Evolutionary conservation across 140 eudicot genomes (phyloP).

Genomic region (Erigeron philadelphicus): DNA sequence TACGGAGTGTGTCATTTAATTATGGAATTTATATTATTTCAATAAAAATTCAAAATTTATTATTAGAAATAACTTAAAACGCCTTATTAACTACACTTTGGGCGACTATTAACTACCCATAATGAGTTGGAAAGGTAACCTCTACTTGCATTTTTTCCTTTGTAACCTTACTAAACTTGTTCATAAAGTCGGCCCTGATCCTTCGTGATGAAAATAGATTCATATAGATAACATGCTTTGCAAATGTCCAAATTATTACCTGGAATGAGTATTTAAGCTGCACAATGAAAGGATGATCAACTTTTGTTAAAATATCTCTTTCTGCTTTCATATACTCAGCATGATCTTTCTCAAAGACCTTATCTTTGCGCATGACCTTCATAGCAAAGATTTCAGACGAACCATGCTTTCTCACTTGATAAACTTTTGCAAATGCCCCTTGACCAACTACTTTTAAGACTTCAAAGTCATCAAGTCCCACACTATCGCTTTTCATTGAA

Average conservation of each 20-base stretch:
- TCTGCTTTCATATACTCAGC: slow-evolving; percentile 85
- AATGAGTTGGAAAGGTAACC: background rate
- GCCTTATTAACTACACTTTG: background rate
- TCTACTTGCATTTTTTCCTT: background rate
- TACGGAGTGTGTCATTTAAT: background rate
- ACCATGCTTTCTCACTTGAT: slow-evolving; percentile 62
- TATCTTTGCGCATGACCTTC: slow-evolving; percentile 90
- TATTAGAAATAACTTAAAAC: background rate
- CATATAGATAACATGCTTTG: slow-evolving; percentile 1
- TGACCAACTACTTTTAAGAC: slow-evolving; percentile 67
- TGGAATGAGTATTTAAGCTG: slow-evolving; percentile 82
- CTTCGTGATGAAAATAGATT: background rate
- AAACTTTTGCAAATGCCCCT: slow-evolving; percentile 86
- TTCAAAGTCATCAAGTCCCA: slow-evolving; percentile 79
- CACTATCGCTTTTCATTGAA: slow-evolving; percentile 21
- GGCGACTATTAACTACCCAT: background rate
- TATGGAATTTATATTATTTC: background rate
- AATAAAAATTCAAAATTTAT: background rate
- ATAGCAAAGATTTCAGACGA: slow-evolving; percentile 68
- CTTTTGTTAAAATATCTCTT: slow-evolving; percentile 75
- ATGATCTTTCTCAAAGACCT: slow-evolving; percentile 76
- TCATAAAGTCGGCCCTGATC: background rate
- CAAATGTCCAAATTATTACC: slow-evolving; percentile 34
- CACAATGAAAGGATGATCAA: slow-evolving; percentile 71
- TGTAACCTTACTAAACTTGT: background rate